Conservation (phyloP, 441 rosid genomes). For the Erodium moschatum region DNA sequence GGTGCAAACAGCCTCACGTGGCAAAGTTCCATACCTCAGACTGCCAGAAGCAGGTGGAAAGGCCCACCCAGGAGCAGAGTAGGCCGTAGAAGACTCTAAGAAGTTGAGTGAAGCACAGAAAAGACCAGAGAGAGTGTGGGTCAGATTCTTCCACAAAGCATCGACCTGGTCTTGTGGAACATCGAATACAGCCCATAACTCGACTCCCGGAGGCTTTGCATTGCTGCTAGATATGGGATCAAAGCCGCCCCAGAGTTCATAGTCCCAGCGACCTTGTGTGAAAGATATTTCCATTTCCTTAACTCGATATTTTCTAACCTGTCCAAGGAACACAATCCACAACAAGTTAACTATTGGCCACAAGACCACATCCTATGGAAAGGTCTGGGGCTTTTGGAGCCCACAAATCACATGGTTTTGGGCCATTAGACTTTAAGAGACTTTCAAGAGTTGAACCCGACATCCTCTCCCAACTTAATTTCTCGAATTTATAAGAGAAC, state of each 20-base stretch:
- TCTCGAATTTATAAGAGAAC: not conserved
- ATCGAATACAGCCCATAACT: conserved; percentile 93
- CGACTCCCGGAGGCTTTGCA: conserved; percentile 95
- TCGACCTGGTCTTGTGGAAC: conserved; percentile 64
- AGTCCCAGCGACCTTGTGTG: conserved; percentile 96
- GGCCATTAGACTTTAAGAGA: not conserved
- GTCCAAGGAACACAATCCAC: conserved; percentile 21
- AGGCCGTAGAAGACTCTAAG: conserved; percentile 71
- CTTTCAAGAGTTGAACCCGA: not conserved
- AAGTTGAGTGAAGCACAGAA: conserved; percentile 93
- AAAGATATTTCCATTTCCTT: conserved; percentile 93
- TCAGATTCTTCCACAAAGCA: conserved; percentile 79
- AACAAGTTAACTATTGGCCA: conserved; percentile 12
- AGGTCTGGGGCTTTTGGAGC: not conserved
- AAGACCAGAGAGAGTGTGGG: conserved; percentile 81
- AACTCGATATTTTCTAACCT: conserved; percentile 67
- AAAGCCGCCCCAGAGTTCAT: conserved; percentile 91
- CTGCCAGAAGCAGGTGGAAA: conserved; percentile 51
- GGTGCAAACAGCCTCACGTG: conserved; percentile 96
- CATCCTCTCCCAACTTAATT: not conserved
- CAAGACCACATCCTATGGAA: not conserved
- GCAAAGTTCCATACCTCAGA: conserved; percentile 76
- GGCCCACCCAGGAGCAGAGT: conserved; percentile 75
- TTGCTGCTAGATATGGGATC: conserved; percentile 74
- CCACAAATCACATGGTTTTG: not conserved